Base-by-base conservation (phyloP, 345 rosid species). In the Orychophragmus violaceus region DNA sequence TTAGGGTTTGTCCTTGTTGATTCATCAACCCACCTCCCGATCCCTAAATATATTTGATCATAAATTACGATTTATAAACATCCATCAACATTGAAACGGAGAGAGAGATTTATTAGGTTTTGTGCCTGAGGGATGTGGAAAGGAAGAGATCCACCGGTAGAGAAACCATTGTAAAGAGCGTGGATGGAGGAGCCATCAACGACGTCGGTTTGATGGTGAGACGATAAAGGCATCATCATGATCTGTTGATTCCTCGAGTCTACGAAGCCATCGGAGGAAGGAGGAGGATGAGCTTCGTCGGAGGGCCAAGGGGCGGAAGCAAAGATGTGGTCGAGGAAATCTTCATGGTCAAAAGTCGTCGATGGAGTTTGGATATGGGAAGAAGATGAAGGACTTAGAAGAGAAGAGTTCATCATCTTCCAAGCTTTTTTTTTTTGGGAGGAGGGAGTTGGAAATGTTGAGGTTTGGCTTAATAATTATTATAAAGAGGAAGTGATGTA, bases 241-340 rank as follows among this genome's bases (percentile, higher is more conserved):
- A 89, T 59, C 74, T 84, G 64, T 80, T 69, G 74, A 37, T 69
- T 17, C 0, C 86, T 86, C 29, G 86, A 83, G 81, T 75, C 78
- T 62, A 53, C 79, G 70, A 51, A 66, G 22, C 12, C 68, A 59
- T 51, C 72, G 18, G 72, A 44, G 4, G 77, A 29, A 21, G 52
- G 27, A 10, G 54, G 66, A 66, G 49, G 68, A 23, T 29, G 49
- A 52, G 32, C 21, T 42, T 66, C 77, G 24, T 67, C 35, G 16
- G 71, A 60, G 5, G 77, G 82, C 19, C 93, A 78, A n/a, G 95
- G 87, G 27, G 85, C 11, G 24, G 84, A 48, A 39, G 97, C 83
- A 45, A 87, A 82, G 81, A 92, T 87, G 59, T 89, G 96, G 8
- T 85, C 84, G 9, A 89, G 86, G 77, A 91, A 89, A 66, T 87